A percentile compares a stretch with the other conserved stretches of the same genome.
Conservation (phyloP, 208 protist species). For the Wallacemonas collosoma region DNA sequence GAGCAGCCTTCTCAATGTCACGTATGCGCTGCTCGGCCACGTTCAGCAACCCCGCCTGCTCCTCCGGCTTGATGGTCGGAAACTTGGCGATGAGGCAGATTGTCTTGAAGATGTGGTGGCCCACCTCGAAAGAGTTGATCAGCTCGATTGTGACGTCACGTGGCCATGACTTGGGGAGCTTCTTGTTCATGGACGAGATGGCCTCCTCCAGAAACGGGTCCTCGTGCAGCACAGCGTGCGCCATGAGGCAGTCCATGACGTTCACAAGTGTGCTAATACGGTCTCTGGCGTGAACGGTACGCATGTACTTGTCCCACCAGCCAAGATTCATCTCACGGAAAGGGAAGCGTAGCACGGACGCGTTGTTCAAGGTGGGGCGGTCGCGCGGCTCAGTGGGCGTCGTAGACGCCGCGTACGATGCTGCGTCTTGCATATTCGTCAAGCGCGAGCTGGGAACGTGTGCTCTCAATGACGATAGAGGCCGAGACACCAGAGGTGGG, state of each 20-base stretch:
- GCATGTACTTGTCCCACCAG: constrained; percentile 72
- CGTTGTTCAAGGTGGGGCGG: constrained; percentile 30
- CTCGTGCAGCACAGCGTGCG: constrained; percentile 68
- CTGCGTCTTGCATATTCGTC: constrained; percentile 13
- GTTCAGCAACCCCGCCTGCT: constrained; percentile 43
- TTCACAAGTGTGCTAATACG: constrained; percentile 43
- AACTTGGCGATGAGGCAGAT: constrained; percentile 69
- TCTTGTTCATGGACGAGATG: constrained; percentile 42
- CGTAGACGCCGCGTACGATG: constrained; percentile 21
- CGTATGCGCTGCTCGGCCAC: constrained; percentile 49
- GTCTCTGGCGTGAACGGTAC: constrained; percentile 38
- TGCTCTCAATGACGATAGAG: too few species aligned
- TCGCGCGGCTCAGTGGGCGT: not conserved
- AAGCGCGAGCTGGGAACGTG: too few species aligned
- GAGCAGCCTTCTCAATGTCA: constrained; percentile 45
- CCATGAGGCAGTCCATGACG: constrained; percentile 73
- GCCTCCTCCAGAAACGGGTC: constrained; percentile 80
- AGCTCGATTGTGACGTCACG: constrained; percentile 30
- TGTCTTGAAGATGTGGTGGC: constrained; percentile 56
- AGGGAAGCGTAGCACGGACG: constrained; percentile 65
- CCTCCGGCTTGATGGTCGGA: constrained; percentile 36
- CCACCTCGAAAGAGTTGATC: constrained; percentile 46
- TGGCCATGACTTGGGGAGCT: constrained; percentile 31
- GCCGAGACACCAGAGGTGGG: too few species aligned
- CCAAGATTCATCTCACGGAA: constrained; percentile 64